Evolutionary conservation across 371 early-diverging fungal genomes (phyloP).

Genomic region (Mortierella sp.): DNA sequence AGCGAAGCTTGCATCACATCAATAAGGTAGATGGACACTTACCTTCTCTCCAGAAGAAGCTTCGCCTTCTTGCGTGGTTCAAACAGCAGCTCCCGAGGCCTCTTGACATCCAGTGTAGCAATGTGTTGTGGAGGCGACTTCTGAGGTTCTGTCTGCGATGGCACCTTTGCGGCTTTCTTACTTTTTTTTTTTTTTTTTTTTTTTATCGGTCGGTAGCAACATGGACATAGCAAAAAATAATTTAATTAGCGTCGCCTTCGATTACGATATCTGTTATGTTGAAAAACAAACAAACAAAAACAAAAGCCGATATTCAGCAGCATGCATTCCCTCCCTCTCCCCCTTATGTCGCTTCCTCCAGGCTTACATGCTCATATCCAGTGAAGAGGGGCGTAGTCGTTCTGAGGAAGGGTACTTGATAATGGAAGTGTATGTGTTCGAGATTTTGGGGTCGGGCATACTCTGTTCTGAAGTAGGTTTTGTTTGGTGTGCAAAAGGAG

Average conservation of each 20-base stretch:
- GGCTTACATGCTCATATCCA: background rate
- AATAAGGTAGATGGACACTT: background rate
- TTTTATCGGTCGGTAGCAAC: background rate
- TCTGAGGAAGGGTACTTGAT: background rate
- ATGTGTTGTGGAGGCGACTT: too few species aligned
- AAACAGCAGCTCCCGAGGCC: constrained; percentile 12
- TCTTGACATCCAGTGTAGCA: background rate
- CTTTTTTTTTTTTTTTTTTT: background rate
- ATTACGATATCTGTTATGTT: background rate
- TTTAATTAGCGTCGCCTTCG: background rate
- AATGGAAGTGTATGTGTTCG: constrained; percentile 1
- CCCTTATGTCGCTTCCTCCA: too few species aligned
- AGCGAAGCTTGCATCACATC: background rate
- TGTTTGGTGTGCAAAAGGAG: background rate
- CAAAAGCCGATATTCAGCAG: background rate
- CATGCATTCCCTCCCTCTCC: background rate
- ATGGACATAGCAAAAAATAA: background rate
- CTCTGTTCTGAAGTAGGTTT: background rate
- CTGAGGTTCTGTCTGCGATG: background rate
- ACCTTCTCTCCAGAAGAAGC: constrained; percentile 20
- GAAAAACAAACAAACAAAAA: background rate
- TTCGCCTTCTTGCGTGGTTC: constrained; percentile 22
- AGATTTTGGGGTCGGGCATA: constrained; percentile 6
- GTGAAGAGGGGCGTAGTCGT: background rate
- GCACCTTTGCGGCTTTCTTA: background rate